These are phyloP conservation scores for Fabrea salina DNA, from an alignment of 169 alveolate genomes.

Conservation along the genomic window DNA sequence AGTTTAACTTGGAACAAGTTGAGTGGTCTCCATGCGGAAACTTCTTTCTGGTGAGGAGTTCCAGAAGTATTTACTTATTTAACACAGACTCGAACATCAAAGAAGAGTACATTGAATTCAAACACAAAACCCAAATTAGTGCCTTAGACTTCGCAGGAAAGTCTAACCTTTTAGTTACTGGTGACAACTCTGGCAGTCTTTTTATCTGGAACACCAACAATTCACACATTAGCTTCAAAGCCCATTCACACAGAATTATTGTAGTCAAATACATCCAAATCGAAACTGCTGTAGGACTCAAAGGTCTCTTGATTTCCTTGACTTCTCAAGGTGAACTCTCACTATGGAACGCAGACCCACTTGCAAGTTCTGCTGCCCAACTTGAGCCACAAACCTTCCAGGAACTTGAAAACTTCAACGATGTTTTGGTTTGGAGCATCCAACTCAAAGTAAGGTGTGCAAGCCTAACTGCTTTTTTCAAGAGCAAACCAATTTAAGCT, in stretches of 20 bases:
- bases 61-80: neutral
- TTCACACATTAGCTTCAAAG: neutral
- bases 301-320: neutral
- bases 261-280: neutral
- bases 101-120: neutral
- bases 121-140: neutral
- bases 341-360: conserved; percentile 16
- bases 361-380: too few species aligned
- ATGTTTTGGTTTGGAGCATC: too few species aligned
- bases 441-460: too few species aligned
- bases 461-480: too few species aligned
- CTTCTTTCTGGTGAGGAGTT: neutral
- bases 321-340: neutral
- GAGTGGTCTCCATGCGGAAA: conserved; percentile 13
- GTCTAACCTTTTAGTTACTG: neutral
- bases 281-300: neutral
- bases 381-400: too few species aligned
- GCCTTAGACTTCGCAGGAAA: neutral
- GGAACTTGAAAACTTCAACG: too few species aligned
- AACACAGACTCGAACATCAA: neutral
- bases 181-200: neutral
- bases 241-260: neutral
- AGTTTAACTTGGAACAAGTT: neutral
- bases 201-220: neutral
- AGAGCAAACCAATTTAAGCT: too few species aligned